phyloP scores from a whole-genome alignment of 306 rosid genomes.

The Quercus glauca region DNA sequence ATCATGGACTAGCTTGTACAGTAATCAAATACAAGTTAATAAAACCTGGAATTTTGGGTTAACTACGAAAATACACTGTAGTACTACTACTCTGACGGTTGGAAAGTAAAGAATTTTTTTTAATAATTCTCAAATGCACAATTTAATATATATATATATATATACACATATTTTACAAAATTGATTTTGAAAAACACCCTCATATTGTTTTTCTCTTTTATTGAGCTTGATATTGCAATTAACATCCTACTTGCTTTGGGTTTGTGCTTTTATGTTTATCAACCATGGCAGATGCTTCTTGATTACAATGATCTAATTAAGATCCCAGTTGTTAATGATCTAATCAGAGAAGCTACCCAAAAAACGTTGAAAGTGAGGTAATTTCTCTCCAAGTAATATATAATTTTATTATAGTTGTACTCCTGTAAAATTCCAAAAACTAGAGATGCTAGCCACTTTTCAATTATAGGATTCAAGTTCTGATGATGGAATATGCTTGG shows the following conservation, averaged over 20 bases:
- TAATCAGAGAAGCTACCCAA: conserved; percentile 23
- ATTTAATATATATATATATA: neutral
- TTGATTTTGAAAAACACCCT: neutral
- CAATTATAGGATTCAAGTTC: neutral
- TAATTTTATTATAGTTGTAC: neutral
- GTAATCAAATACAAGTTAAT: neutral
- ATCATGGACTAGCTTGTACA: neutral
- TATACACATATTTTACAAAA: neutral
- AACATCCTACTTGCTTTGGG: conserved; percentile 22
- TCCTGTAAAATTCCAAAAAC: neutral
- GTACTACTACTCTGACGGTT: neutral
- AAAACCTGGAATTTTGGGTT: neutral
- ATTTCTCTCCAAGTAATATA: neutral
- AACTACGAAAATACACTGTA: neutral
- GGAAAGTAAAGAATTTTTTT: neutral
- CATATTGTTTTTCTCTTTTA: neutral
- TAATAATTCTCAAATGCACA: neutral
- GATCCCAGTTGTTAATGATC: conserved; percentile 53
- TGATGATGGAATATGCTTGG: neutral
- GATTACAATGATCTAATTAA: conserved; percentile 71
- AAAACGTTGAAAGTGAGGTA: conserved; percentile 49
- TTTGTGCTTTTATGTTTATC: conserved; percentile 21
- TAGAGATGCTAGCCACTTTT: neutral
- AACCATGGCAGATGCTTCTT: conserved; percentile 54
- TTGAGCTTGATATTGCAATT: conserved; percentile 9